Evolutionary conservation across 2,329 filamentous ascomycete species (phyloP), one percentile per base, ranked within the genome.

Genomic region (Rhynchosporium agropyri): DNA sequence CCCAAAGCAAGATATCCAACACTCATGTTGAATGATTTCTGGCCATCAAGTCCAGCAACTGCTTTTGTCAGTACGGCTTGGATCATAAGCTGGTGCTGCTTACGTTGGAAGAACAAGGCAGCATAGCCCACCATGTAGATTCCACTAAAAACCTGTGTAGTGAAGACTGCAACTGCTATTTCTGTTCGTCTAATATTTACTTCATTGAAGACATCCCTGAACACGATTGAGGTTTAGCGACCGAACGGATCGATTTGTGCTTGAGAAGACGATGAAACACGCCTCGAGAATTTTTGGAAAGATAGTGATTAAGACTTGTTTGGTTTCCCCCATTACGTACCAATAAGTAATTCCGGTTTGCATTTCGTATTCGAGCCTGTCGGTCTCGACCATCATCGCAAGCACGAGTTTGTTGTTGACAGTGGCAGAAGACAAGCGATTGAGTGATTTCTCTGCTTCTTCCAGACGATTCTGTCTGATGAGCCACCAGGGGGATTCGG

Each of bases 121-220:
- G 84, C 83, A 71, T 87, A 84, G 68, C 86, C 86, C 69, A 85
- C 84, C 63, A 87, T 84, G 53, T 86, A 76, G 68, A 86, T 87
- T 65, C 84, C 84, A 4, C 83, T 82, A n/a, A 87, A 75, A 68
- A 86, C 86, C 74, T 86, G 84, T 36, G 83, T 79, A 2, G 81
- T 79, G 72, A 85, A 87, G 26, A 85, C 80, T 76, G 78, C 78
- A 65, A 71, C 84, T 83, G 64, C 80, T 70, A 33, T 84, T 83
- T 65, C 84, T 79, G 75, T 81, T 20, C 83, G 76, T n/a, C 81
- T 78, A 0, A 81, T 74, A 67, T 86, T 80, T 36, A 78, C 68
- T 5, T 81, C 80, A 42, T 75, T 78, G 76, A 86, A 85, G 69
- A 81, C 82, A 69, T 85, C 81, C 13, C 20, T 20, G 20, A 20